Base-by-base conservation (phyloP, 495 filamentous ascomycete species). In the Penicillium silybi region DNA sequence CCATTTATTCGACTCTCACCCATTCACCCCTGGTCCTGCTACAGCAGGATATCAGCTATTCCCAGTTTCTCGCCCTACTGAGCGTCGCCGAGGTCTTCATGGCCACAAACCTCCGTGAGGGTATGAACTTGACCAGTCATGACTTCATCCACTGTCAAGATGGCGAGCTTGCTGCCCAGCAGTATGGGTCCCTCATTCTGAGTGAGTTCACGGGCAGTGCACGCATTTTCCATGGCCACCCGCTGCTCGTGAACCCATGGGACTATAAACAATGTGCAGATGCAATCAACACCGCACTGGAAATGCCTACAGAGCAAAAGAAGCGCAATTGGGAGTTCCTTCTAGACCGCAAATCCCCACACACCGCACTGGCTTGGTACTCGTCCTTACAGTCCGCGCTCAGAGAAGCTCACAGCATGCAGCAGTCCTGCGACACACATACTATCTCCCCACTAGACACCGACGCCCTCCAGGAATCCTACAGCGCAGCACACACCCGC, bases 141-240 rank as follows among this genome's bases (percentile, higher is more conserved):
- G 90, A 96, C 62, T 96, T 85, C 59, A 75, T 95, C 32, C 86
- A 85, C 48, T 95, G 89, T 56, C 90, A 96, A 70, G 90, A 95
- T 61, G 88, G 88, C 18, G 75, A 75, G 54, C 59, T 75, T 17
- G 66, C 62, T 26, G 73, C 81, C 23, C 88, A 87, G 67, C 86
- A 85, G 61, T 80, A 91, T 67, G 88, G 88, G 7, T 89, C 89
- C 2, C 76, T 96, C 35, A 93, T 96, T 56, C 71, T 96, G n/a
- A 91, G 86, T 50, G 91, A 96, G 65, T 96, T 96, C 63, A 91
- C 90, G n/a, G 91, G 91, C 32, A 91, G 86, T 57, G 84, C 90
- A 13, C 85, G 85, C 1, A 77, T 95, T 15, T 92, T 96, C 61
- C 80, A 80, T 5, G 82, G 80, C 13, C 77, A 86, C 40, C 60